A percentile compares a stretch with the other conserved stretches of the same genome.
phyloP scores from a whole-genome alignment of 208 protist species.

The Trypanosoma caninum region DNA sequence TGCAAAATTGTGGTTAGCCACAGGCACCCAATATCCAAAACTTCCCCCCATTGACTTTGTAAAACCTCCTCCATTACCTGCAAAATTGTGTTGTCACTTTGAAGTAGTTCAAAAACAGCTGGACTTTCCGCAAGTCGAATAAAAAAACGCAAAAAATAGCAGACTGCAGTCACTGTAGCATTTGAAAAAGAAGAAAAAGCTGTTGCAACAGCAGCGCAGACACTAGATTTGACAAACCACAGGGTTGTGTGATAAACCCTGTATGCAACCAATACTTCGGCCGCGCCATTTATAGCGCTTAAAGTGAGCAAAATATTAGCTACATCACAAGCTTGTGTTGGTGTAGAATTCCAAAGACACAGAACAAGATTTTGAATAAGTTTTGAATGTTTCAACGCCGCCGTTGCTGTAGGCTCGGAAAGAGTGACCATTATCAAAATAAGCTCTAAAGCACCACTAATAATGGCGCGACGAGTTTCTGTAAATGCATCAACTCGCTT shows the following conservation, averaged over 20 bases:
- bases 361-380: constrained; percentile 21
- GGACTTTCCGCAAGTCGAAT: constrained; percentile 24
- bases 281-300: constrained; percentile 13
- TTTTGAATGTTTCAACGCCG: constrained; percentile 17
- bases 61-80: constrained; percentile 30
- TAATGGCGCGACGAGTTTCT: constrained; percentile 14
- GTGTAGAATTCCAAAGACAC: constrained; percentile 11
- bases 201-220: neutral
- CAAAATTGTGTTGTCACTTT: constrained; percentile 5
- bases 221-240: constrained; percentile 10
- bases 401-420: constrained; percentile 14
- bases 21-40: constrained; percentile 30
- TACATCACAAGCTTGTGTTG: constrained; percentile 9
- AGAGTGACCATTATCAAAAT: constrained; percentile 20
- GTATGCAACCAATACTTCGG: constrained; percentile 39
- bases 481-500: neutral
- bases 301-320: constrained; percentile 15
- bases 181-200: neutral
- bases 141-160: constrained; percentile 23
- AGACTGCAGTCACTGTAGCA: constrained; percentile 25
- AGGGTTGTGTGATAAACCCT: constrained; percentile 27
- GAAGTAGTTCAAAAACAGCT: constrained; percentile 24
- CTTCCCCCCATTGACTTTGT: constrained; percentile 35
- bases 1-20: constrained; percentile 20
- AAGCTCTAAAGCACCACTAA: constrained; percentile 24